Conservation (phyloP, 148 eudicot genomes). For the Tetragonia tetragonoides region DNA sequence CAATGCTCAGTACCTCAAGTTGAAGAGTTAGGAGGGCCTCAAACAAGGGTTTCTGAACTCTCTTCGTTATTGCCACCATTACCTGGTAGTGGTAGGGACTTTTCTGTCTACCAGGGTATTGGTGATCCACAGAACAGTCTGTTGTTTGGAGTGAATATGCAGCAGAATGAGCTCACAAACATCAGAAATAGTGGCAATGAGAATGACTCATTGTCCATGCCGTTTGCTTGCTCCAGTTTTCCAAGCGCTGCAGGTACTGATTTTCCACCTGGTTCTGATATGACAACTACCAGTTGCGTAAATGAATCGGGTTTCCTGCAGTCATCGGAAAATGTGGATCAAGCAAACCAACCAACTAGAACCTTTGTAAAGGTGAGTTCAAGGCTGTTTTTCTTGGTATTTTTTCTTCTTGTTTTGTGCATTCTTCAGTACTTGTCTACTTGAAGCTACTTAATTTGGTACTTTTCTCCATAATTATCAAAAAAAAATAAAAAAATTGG, state of each 20-base stretch:
- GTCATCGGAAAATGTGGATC: conserved; percentile 69
- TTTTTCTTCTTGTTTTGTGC: neutral
- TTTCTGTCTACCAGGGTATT: conserved; percentile 52
- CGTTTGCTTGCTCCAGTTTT: conserved; percentile 56
- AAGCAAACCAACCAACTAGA: conserved; percentile 50
- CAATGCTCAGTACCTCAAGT: conserved; percentile 47
- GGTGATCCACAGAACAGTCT: conserved; percentile 58
- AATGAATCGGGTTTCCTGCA: conserved; percentile 80
- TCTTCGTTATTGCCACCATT: conserved; percentile 67
- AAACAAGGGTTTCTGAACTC: conserved; percentile 51
- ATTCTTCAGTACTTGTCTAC: neutral
- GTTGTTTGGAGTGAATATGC: conserved; percentile 64
- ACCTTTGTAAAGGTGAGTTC: conserved; percentile 70
- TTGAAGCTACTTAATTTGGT: neutral
- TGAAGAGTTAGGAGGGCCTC: conserved; percentile 45
- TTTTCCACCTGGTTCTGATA: conserved; percentile 51
- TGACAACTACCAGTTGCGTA: conserved; percentile 62
- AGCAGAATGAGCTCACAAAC: conserved; percentile 60
- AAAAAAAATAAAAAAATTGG: no score
- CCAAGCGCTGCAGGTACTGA: conserved; percentile 51
- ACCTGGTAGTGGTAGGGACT: conserved; percentile 69
- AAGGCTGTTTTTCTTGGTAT: neutral
- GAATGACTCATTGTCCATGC: conserved; percentile 45
- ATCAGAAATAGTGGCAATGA: conserved; percentile 46
- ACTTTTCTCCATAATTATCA: no score